Evolutionary conservation across 2,329 filamentous ascomycete genomes (phyloP).

Genomic region (Pseudopyricularia cyperi): DNA sequence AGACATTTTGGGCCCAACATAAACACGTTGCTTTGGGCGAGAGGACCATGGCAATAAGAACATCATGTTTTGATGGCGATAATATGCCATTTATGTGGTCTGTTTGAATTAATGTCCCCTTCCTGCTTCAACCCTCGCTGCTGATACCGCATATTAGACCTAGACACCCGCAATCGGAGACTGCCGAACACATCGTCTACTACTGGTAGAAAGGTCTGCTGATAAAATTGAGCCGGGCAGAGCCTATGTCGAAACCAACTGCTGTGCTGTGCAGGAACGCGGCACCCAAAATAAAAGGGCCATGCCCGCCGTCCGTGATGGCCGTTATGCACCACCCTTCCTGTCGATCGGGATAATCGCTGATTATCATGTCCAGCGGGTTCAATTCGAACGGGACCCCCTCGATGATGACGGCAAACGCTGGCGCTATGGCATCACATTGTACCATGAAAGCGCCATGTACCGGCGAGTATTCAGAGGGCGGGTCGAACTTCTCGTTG

Average conservation of each 20-base stretch:
- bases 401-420: slow-evolving; percentile 29
- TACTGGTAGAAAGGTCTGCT: slow-evolving; percentile 11
- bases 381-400: slow-evolving; percentile 32
- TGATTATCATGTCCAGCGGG: slow-evolving; percentile 32
- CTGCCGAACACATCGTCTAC: too few relatives aligned
- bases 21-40: too few relatives aligned
- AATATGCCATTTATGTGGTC: too few relatives aligned
- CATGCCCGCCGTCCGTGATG: slow-evolving; percentile 27
- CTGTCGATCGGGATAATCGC: slow-evolving; percentile 24
- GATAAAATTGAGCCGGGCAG: slow-evolving; percentile 15
- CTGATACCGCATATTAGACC: too few relatives aligned
- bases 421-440: slow-evolving; percentile 32
- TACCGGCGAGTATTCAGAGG: slow-evolving; percentile 30
- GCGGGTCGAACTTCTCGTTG: slow-evolving; percentile 30
- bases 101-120: too few relatives aligned
- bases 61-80: too few relatives aligned
- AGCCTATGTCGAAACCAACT: slow-evolving; percentile 21
- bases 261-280: slow-evolving; percentile 38
- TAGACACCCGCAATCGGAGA: too few relatives aligned
- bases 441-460: slow-evolving; percentile 34
- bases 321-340: slow-evolving; percentile 35
- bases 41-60: too few relatives aligned
- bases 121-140: too few relatives aligned
- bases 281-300: slow-evolving; percentile 35
- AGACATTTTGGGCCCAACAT: too few relatives aligned